Evolutionary conservation across 345 rosid genomes (phyloP).

Genomic region (Garcia nutans): DNA sequence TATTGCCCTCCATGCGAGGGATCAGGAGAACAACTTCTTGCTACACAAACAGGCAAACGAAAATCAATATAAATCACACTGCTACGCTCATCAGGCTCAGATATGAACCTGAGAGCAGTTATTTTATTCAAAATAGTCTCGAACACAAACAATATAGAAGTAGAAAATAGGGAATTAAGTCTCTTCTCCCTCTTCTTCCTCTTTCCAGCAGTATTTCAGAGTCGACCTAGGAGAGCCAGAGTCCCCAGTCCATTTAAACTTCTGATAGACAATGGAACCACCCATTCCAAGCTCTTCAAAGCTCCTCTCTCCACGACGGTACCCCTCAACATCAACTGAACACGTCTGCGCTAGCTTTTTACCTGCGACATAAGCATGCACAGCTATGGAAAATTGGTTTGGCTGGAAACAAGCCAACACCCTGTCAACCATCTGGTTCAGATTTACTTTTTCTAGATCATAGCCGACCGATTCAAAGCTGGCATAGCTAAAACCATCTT

Average conservation of each 20-base stretch:
- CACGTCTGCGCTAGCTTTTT: constrained; percentile 6
- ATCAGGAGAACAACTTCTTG: background rate
- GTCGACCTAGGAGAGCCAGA: constrained; percentile 29
- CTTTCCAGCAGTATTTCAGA: constrained; percentile 27
- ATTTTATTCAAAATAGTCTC: background rate
- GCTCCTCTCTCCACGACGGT: constrained; percentile 24
- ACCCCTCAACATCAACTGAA: constrained; percentile 30
- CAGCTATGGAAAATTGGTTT: constrained; percentile 30
- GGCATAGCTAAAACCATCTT: constrained; percentile 35
- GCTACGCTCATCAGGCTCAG: background rate
- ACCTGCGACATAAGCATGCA: constrained; percentile 20
- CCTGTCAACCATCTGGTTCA: constrained; percentile 23
- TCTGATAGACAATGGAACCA: constrained; percentile 30
- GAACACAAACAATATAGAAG: background rate
- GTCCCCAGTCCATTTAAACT: constrained; percentile 16
- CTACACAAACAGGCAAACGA: background rate
- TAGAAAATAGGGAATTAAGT: background rate
- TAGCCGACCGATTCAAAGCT: constrained; percentile 31
- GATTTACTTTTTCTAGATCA: constrained; percentile 14
- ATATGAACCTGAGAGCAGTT: background rate
- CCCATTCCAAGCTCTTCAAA: constrained; percentile 30
- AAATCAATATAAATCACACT: background rate
- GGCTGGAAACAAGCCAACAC: constrained; percentile 36
- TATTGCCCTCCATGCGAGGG: background rate
- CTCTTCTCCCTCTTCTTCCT: constrained; percentile 23